phyloP scores from a whole-genome alignment of 2,329 filamentous ascomycete genomes.

The Neopestalotiopsis sp. region DNA sequence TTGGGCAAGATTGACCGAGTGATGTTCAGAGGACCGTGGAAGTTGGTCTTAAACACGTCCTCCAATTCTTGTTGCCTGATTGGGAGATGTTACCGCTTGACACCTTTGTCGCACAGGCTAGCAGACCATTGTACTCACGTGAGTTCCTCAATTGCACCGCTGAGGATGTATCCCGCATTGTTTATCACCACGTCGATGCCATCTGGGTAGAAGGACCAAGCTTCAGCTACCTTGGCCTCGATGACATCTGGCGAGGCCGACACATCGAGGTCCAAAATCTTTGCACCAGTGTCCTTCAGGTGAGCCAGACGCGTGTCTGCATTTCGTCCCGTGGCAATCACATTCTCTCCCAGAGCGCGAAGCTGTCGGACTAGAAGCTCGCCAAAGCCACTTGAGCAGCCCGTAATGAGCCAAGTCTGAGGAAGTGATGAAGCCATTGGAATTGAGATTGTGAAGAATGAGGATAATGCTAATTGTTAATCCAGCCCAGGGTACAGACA shows the following conservation, averaged over 20 bases:
- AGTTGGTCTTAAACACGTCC: conserved; percentile 38
- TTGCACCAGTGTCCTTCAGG: conserved; percentile 39
- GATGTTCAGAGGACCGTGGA: conserved; percentile 43
- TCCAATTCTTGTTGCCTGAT: conserved; percentile 33
- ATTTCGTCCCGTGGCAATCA: conserved; percentile 47
- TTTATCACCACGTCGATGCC: conserved; percentile 44
- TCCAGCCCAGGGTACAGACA: too few relatives aligned
- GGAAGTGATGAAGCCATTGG: conserved; percentile 8
- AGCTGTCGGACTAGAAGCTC: conserved; percentile 42
- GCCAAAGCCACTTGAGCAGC: conserved; percentile 49
- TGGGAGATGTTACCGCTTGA: too few relatives aligned
- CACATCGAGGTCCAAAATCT: conserved; percentile 36
- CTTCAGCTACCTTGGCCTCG: conserved; percentile 23
- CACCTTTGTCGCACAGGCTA: too few relatives aligned
- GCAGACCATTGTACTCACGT: too few relatives aligned
- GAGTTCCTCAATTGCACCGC: conserved; percentile 34
- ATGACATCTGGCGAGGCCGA: conserved; percentile 26
- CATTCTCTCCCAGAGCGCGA: conserved; percentile 41
- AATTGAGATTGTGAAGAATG: too few relatives aligned
- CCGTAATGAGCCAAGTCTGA: conserved; percentile 48
- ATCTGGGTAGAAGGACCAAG: conserved; percentile 27
- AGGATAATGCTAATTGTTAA: too few relatives aligned
- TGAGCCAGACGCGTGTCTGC: conserved; percentile 38
- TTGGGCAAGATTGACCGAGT: conserved; percentile 39
- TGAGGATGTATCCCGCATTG: conserved; percentile 41